phyloP scores from a whole-genome alignment of 768 basidiomycete species.

The Omphalotus guepiniiformis region DNA sequence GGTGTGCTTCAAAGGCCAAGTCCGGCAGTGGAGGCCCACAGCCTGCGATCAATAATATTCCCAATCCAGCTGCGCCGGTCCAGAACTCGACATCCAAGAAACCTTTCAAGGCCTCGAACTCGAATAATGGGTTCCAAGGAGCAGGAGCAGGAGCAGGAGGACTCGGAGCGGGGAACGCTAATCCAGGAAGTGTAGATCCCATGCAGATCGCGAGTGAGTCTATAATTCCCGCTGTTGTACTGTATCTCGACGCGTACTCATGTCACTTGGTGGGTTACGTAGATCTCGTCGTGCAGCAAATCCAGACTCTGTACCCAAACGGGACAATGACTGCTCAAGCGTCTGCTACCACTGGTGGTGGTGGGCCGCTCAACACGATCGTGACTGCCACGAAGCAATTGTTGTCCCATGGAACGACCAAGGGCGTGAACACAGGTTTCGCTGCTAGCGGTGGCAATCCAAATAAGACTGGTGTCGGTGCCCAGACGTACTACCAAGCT shows the following conservation, averaged over 20 bases:
- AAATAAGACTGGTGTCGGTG: conserved; percentile 25
- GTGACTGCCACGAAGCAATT: neutral
- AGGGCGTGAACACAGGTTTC: neutral
- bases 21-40: conserved; percentile 12
- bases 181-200: conserved; percentile 3
- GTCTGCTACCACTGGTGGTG: neutral
- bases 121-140: conserved; percentile 1
- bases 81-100: neutral
- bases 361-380: neutral
- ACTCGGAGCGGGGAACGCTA: neutral
- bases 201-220: conserved; percentile 11
- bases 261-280: neutral
- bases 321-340: neutral
- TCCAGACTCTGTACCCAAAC: conserved; percentile 18
- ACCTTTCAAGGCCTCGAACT: neutral
- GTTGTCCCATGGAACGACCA: neutral
- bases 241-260: neutral
- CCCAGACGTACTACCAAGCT: conserved; percentile 22
- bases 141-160: neutral
- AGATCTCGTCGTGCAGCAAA: conserved; percentile 45
- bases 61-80: neutral
- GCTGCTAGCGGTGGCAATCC: neutral
- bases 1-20: conserved; percentile 49
- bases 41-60: neutral
- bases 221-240: neutral